These are phyloP conservation scores for Solanum dulcamara DNA, from an alignment of 257 asterid genomes.

Conservation along the genomic window DNA sequence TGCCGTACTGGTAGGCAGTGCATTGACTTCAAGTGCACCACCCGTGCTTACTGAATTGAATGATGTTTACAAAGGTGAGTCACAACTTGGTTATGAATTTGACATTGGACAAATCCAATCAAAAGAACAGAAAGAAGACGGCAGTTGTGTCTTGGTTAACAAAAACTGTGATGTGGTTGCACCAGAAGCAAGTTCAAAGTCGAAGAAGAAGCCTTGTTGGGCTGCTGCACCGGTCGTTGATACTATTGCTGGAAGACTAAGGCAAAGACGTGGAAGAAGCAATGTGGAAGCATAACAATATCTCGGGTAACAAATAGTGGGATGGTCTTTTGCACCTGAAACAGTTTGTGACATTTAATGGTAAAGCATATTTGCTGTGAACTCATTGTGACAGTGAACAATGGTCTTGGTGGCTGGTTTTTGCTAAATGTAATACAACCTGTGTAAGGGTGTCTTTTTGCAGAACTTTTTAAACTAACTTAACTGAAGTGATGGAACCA, in stretches of 20 bases:
- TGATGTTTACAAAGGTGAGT: not conserved
- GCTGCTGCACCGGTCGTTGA: constrained; percentile 23
- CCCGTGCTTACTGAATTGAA: not conserved
- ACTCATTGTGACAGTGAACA: not conserved
- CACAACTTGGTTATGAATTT: not conserved
- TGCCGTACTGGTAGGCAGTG: not conserved
- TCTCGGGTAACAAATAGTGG: not conserved
- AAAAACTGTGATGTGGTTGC: constrained; percentile 1
- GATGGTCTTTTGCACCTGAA: not conserved
- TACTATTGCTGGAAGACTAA: constrained; percentile 53
- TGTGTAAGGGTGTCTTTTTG: not conserved
- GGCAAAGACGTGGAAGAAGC: constrained; percentile 30
- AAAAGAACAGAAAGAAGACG: constrained; percentile 10
- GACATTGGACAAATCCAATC: not conserved
- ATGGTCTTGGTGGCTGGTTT: not conserved
- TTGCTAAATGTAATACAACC: not conserved
- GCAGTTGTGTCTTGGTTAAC: not conserved
- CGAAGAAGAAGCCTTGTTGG: constrained; percentile 22
- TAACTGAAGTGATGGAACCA: not conserved
- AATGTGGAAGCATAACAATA: not conserved
- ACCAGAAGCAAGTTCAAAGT: constrained; percentile 17
- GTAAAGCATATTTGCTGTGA: not conserved
- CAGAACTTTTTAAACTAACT: not conserved
- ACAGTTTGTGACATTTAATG: not conserved
- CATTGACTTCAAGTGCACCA: not conserved